These are phyloP conservation scores for Annulohypoxylon stygium DNA, from an alignment of 495 filamentous ascomycete species.

Conservation along the genomic window DNA sequence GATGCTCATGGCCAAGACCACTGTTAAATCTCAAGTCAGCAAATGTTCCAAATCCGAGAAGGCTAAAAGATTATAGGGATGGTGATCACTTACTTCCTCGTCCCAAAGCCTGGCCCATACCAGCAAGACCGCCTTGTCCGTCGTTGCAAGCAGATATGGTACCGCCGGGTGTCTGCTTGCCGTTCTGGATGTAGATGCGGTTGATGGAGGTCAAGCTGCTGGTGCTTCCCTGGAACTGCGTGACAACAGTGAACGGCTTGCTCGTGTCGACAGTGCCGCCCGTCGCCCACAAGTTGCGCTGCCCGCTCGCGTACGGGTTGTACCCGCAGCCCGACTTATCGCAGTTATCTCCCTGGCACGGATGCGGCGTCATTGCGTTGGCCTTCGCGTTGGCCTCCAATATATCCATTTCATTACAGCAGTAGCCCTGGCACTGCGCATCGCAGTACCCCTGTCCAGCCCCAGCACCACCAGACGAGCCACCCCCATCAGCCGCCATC, in stretches of 20 bases:
- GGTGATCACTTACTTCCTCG: conserved; percentile 53
- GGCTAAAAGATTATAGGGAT: conserved; percentile 58
- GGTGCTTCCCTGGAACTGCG: conserved; percentile 66
- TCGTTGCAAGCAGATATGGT: conserved; percentile 31
- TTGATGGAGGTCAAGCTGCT: conserved; percentile 66
- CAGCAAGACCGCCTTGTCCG: conserved; percentile 39
- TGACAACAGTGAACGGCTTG: conserved; percentile 68
- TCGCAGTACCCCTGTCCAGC: conserved; percentile 74
- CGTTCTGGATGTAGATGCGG: conserved; percentile 68
- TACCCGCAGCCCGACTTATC: conserved; percentile 70
- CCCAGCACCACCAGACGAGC: conserved; percentile 63
- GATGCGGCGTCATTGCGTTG: conserved; percentile 64
- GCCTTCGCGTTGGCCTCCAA: conserved; percentile 68
- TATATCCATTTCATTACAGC: conserved; percentile 67
- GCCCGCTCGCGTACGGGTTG: conserved; percentile 69
- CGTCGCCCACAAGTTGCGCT: conserved; percentile 64
- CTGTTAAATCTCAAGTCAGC: conserved; percentile 38
- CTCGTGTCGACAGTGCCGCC: conserved; percentile 65
- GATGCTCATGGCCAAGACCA: conserved; percentile 49
- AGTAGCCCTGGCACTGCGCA: conserved; percentile 67
- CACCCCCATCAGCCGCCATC: conserved; percentile 65
- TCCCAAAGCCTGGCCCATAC: conserved; percentile 48
- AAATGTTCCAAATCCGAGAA: conserved; percentile 56
- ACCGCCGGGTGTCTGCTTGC: conserved; percentile 48
- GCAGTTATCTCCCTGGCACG: conserved; percentile 62